A percentile compares a stretch with the other conserved stretches of the same genome.
These are phyloP conservation scores for Fusarium hostae DNA, from an alignment of 2,329 filamentous ascomycete genomes.

Conservation along the genomic window DNA sequence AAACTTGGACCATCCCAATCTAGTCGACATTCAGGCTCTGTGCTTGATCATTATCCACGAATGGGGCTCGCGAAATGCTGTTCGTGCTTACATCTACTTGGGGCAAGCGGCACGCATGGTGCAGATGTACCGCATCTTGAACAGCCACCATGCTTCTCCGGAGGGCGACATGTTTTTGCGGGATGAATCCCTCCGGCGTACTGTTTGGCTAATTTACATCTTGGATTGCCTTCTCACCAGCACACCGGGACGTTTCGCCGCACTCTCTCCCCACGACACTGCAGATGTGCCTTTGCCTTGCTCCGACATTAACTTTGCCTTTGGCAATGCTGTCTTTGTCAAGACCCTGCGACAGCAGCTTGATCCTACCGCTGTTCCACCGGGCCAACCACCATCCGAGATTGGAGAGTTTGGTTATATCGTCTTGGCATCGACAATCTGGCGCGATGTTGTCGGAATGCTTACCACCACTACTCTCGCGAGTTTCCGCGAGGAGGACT, in stretches of 20 bases:
- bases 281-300: slow-evolving; percentile 68
- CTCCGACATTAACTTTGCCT: slow-evolving; percentile 71
- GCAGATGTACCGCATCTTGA: slow-evolving; percentile 71
- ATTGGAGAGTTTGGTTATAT: slow-evolving; percentile 72
- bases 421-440: slow-evolving; percentile 68
- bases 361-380: slow-evolving; percentile 48
- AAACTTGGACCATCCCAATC: slow-evolving; percentile 67
- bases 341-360: slow-evolving; percentile 63
- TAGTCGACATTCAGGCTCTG: slow-evolving; percentile 70
- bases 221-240: slow-evolving; percentile 71
- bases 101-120: slow-evolving; percentile 72
- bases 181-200: slow-evolving; percentile 70
- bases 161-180: slow-evolving; percentile 68
- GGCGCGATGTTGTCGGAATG: slow-evolving; percentile 71
- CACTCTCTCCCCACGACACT: slow-evolving; percentile 65
- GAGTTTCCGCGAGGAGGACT: slow-evolving; percentile 66
- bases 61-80: slow-evolving; percentile 70
- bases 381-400: slow-evolving; percentile 56
- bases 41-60: slow-evolving; percentile 71
- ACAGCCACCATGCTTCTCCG: slow-evolving; percentile 63
- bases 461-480: slow-evolving; percentile 64
- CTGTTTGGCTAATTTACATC: slow-evolving; percentile 71
- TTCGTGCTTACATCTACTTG: slow-evolving; percentile 71
- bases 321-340: slow-evolving; percentile 68
- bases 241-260: slow-evolving; percentile 68